A percentile compares a stretch with the other conserved stretches of the same genome.
Conservation (phyloP, 768 basidiomycete species). For the Lactarius evosmus region DNA sequence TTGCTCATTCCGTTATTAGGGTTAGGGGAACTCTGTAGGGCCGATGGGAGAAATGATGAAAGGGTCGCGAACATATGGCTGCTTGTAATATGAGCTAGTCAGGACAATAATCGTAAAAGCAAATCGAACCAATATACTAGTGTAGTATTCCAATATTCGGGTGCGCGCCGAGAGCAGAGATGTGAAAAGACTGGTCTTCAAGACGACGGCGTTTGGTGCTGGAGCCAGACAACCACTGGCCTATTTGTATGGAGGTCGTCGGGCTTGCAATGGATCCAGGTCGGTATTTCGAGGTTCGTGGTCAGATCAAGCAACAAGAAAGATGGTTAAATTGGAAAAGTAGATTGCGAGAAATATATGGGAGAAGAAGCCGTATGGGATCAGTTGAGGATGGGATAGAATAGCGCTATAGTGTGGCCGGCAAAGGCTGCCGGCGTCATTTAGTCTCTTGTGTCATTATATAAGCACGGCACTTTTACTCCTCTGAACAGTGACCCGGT, state of each 20-base stretch:
- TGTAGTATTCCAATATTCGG: neutral
- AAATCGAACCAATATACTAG: constrained; percentile 4
- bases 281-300: neutral
- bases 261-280: neutral
- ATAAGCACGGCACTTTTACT: neutral
- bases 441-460: neutral
- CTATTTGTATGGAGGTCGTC: neutral
- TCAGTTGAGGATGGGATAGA: constrained; percentile 1
- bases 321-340: neutral
- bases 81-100: constrained; percentile 6
- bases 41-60: constrained; percentile 23
- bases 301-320: neutral
- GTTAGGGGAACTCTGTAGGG: constrained; percentile 23
- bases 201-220: constrained; percentile 7
- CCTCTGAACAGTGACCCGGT: too few relatives aligned
- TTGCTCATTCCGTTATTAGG: constrained; percentile 7
- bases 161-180: neutral
- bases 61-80: constrained; percentile 24
- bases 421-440: neutral
- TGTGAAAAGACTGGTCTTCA: constrained; percentile 6
- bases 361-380: neutral
- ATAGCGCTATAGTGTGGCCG: neutral
- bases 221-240: neutral
- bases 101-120: neutral
- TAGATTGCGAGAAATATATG: constrained; percentile 1